A percentile compares a stretch with the other conserved stretches of the same genome.
Conservation (phyloP, 179 eudicot species). For the Beta corolliflora region DNA sequence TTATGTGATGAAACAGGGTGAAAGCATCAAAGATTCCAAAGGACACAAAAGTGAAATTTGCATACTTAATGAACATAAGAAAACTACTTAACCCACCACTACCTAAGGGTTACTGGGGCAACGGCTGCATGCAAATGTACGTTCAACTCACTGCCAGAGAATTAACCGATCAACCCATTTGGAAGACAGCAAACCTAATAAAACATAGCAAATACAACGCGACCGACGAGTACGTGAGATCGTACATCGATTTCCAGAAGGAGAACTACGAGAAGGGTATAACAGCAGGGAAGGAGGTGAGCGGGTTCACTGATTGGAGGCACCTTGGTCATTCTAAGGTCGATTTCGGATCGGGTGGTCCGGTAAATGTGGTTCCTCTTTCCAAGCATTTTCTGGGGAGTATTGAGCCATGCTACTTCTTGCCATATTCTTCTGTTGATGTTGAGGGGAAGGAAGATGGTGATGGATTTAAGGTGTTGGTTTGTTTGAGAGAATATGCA, state of each 20-base stretch:
- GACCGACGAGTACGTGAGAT: slow-evolving; percentile 54
- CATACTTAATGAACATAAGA: slow-evolving; percentile 57
- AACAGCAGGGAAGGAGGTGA: slow-evolving; percentile 53
- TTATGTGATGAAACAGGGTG: slow-evolving; percentile 35
- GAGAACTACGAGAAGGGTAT: slow-evolving; percentile 49
- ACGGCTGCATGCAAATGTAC: slow-evolving; percentile 65
- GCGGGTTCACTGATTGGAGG: slow-evolving; percentile 78
- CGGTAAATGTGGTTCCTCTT: slow-evolving; percentile 63
- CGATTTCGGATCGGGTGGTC: slow-evolving; percentile 78
- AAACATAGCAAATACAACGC: slow-evolving; percentile 58
- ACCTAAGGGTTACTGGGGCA: slow-evolving; percentile 75
- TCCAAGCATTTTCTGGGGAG: slow-evolving; percentile 58
- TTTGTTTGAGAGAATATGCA: slow-evolving; percentile 43
- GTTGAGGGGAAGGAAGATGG: slow-evolving; percentile 14
- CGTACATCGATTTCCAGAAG: slow-evolving; percentile 66
- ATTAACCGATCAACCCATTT: slow-evolving; percentile 49
- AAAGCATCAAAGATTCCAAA: slow-evolving; percentile 45
- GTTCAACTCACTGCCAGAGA: slow-evolving; percentile 46
- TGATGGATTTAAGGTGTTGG: slow-evolving; percentile 59
- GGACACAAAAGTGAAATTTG: slow-evolving; percentile 56
- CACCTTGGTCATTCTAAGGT: slow-evolving; percentile 74
- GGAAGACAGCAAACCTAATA: slow-evolving; percentile 56
- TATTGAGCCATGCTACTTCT: slow-evolving; percentile 60
- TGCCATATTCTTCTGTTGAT: slow-evolving; percentile 45
- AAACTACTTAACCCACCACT: slow-evolving; percentile 52